Evolutionary conservation across 345 rosid species (phyloP), one percentile per base, ranked within the genome.

Genomic region (Moricandia arvensis): DNA sequence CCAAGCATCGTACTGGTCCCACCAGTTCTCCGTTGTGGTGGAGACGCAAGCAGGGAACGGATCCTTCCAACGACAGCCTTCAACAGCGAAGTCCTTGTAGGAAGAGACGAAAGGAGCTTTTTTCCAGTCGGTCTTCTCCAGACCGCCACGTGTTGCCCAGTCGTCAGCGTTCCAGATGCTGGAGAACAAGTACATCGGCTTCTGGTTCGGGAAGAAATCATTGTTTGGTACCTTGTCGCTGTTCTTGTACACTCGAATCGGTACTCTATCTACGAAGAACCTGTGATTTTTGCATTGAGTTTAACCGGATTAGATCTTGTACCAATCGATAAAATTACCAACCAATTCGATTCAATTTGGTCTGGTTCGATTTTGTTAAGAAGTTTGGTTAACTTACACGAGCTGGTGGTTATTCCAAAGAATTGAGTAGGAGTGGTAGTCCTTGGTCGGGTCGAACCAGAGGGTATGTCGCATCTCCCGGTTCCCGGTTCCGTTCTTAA

Each of bases 141-240:
- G 82, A 11, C 99, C 99, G 0, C 99, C 98, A 55, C 97, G 80
- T 2, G 99, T 95, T 8, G 98, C 99, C 99, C 98, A 95, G 0
- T 95, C 98, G 31, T 95, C 99, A 0, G 98, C 99, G 76, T 92
- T 92, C 98, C 99, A 95, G 7, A 95, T 89, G 82, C 97, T 92
- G 6, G 99, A 95, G 82, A 92, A 95, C 34, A 95, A 81, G 86
- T 86, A 90, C 99, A 95, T 90, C 0, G 98, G 99, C 89, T 90
- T 95, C 83, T 88, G 93, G 61, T 90, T 83, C 2, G 99, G 99
- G 81, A 92, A 95, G 86, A 92, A 95, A 57, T 86, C 77, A 78
- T 95, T 95, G 79, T 74, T 64, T 18, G 79, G 79, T n/a, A 74
- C 65, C 12, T 92, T 69, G 0, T 93, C 97, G 21, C 90, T 90